Base-by-base conservation (phyloP, 2,329 filamentous ascomycete genomes). In the Trichoderma brevicompactum region DNA sequence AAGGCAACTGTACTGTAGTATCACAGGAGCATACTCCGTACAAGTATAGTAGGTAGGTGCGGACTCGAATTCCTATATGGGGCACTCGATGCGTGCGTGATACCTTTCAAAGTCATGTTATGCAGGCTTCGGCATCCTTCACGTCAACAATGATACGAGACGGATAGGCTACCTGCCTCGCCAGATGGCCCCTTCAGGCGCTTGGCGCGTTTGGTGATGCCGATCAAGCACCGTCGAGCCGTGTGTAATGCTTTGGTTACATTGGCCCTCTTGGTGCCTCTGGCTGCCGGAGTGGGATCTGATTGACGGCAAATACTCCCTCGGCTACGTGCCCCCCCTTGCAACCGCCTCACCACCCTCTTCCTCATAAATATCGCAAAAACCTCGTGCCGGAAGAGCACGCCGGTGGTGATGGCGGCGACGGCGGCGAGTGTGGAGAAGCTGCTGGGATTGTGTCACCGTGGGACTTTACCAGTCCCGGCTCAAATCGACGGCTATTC, bases 401-500 rank as follows among this genome's bases (percentile, higher is more conserved):
- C 46, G 28, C 46, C 63, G 54, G 63, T 48, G 28, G 34, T 46
- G 55, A 41, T 38, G 63, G 63, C 54, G 63, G 48, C 54, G 46
- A 50, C 63, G 54, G 50, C 61, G 61, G 63, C 59, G 48, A 41
- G 46, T 59, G 63, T 65, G 63, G 63, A 54, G 54, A 65, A 43
- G 49, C n/a, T 36, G 54, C 55, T 28, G 46, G 63, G 63, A 43
- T 53, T 23, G 43, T 54, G 53, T 58, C 62, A 65, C 62, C 62
- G 62, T 50, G n/a, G 9, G 49, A 53, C 59, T 38, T 54, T 9
- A 17, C 38, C 59, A 63, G 49, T 46, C n/a, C 59, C 59, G 59
- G 59, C 59, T 63, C 49, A 63, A 63, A 8, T 63, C 59, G 59
- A 63, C 59, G 59, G 59, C 49, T 54, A 63, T 63, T 62, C 46